Evolutionary conservation across 2,329 filamentous ascomycete genomes (phyloP), one percentile per base, ranked within the genome.

Genomic region (Ceratocystis albifundus): DNA sequence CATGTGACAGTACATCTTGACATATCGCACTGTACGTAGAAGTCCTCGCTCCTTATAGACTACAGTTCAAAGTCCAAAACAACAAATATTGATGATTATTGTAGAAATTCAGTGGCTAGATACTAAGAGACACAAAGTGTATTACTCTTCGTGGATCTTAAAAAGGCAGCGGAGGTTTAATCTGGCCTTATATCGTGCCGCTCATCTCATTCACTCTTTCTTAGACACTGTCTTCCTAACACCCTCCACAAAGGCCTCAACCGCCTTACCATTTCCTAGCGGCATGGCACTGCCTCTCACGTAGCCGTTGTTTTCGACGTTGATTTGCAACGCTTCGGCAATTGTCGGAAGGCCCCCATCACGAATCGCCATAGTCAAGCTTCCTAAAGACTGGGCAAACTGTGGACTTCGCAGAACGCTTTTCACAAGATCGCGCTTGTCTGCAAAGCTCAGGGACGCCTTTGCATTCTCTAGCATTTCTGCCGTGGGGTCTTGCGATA

Each of bases 291-390:
- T 87, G 66, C 88, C 86, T 69, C 82, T 82, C 72, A 96, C 82
- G 69, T 89, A 88, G 2, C 93, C 93, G n/a, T 88, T 88, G 73
- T 96, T 90, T 72, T 88, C 83, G 22, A 99, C 84, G 70, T 85
- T 84, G 67, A 97, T 83, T 5, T 86, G 84, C 48, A 99, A 78
- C 3, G 92, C 93, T 71, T 96, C 91, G 5, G 90, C 88, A 69
- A 99, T 88, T 71, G 87, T 95, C 3, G 93, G 92, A 67, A 99
- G 77, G 0, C 93, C 94, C 12, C 94, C 94, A 71, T 97, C 93
- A 67, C 91, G 82, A 66, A 99, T 79, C 12, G 94, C 94, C 75
- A 91, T 85, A 0, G 91, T 96, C 71, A 99, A 77, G 73, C 88
- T 94, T 0, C 85, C 84, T 48, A 96, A 77, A 70, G 90, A 93